A percentile compares a stretch with the other conserved stretches of the same genome.
phyloP scores from a whole-genome alignment of 192 early-diverging fungal species.

The Umbelopsis isabellina region DNA sequence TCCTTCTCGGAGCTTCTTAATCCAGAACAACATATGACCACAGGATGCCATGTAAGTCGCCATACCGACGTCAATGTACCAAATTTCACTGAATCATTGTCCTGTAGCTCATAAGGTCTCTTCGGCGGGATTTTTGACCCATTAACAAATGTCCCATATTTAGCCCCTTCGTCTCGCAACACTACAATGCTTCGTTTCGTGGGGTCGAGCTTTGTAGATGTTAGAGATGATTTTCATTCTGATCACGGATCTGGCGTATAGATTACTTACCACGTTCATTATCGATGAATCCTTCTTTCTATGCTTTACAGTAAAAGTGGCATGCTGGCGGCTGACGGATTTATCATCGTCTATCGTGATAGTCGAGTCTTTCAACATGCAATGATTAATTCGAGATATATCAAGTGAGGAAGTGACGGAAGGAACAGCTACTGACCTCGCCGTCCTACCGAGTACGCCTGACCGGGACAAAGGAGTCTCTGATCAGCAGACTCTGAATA shows the following conservation, averaged over 20 bases:
- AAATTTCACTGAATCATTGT: conserved; percentile 10
- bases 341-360: conserved; percentile 20
- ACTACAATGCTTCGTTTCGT: not conserved
- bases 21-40: conserved; percentile 12
- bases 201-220: not conserved
- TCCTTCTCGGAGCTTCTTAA: conserved; percentile 12
- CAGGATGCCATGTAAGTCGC: not conserved
- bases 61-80: not conserved
- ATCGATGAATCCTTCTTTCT: not conserved
- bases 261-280: not conserved
- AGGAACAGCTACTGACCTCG: not conserved
- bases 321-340: conserved; percentile 23
- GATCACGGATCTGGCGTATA: not conserved
- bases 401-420: no score
- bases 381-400: not conserved
- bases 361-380: conserved; percentile 2
- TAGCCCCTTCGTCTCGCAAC: not conserved
- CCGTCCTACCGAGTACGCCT: not conserved
- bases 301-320: not conserved
- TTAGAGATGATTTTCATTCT: not conserved
- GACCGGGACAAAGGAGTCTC: not conserved
- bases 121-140: not conserved
- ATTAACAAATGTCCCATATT: conserved; percentile 16
- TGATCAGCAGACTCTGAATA: not conserved
- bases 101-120: not conserved